Conservation (phyloP, 2,329 filamentous ascomycete genomes). For the Hypoxylon sp. region DNA sequence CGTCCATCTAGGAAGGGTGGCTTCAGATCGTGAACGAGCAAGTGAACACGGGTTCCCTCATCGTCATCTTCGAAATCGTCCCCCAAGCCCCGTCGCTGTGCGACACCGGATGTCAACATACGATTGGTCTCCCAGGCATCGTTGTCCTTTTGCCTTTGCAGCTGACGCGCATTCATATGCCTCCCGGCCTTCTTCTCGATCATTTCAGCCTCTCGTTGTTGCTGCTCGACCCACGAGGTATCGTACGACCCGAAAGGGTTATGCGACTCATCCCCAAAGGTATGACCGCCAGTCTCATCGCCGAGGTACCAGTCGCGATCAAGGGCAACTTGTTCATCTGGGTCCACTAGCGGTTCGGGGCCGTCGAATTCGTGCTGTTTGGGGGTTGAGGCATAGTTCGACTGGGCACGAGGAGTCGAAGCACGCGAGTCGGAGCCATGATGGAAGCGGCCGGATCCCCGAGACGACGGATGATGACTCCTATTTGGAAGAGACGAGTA, state of each 20-base stretch:
- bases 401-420: conserved; percentile 52
- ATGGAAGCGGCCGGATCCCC: conserved; percentile 56
- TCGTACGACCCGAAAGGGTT: conserved; percentile 88
- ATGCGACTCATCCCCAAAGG: conserved; percentile 91
- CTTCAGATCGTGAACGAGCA: conserved; percentile 92
- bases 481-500: conserved; percentile 68
- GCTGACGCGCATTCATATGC: conserved; percentile 78
- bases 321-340: conserved; percentile 80
- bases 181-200: conserved; percentile 84
- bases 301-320: conserved; percentile 95
- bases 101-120: conserved; percentile 96
- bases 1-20: conserved; percentile 96
- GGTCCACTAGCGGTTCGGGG: conserved; percentile 71
- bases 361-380: conserved; percentile 73
- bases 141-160: conserved; percentile 92
- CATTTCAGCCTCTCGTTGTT: conserved; percentile 79
- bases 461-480: conserved; percentile 58
- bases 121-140: conserved; percentile 99
- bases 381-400: conserved; percentile 57
- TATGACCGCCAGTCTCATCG: conserved; percentile 84
- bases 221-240: conserved; percentile 77
- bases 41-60: conserved; percentile 88
- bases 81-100: conserved; percentile 86
- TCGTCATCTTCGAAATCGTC: conserved; percentile 91
- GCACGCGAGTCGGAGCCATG: conserved; percentile 49